phyloP scores from a whole-genome alignment of 441 rosid genomes.

The Kokia cookei region DNA sequence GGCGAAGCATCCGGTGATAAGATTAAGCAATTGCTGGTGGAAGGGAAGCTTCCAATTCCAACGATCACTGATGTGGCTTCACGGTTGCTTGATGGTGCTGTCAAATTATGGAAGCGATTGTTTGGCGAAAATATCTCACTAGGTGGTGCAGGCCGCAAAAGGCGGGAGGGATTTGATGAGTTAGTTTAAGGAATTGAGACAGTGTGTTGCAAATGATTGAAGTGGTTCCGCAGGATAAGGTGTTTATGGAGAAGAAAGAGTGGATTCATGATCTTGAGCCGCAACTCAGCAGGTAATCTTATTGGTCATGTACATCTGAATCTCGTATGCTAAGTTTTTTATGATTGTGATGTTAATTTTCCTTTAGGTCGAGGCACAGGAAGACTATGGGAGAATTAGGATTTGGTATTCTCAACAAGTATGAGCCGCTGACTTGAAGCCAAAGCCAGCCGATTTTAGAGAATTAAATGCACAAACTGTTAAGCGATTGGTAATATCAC shows the following conservation, averaged over 20 bases:
- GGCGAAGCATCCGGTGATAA: constrained; percentile 58
- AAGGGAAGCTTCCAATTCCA: constrained; percentile 61
- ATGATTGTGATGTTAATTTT: neutral
- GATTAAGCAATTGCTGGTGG: constrained; percentile 68
- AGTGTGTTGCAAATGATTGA: constrained; percentile 74
- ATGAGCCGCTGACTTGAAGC: constrained; percentile 74
- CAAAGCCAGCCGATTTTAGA: constrained; percentile 83
- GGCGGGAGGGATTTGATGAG: constrained; percentile 81
- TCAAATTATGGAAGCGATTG: constrained; percentile 71
- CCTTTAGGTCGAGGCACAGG: constrained; percentile 66
- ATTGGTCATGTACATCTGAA: neutral
- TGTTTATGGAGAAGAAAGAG: constrained; percentile 70
- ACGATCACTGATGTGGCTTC: constrained; percentile 75
- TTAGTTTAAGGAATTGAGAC: constrained; percentile 79
- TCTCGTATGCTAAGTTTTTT: neutral
- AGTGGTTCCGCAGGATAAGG: constrained; percentile 75
- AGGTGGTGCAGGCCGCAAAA: constrained; percentile 75
- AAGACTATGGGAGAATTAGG: constrained; percentile 85
- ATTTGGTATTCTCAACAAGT: constrained; percentile 54
- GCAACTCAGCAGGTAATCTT: constrained; percentile 61
- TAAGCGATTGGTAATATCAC: constrained; percentile 63
- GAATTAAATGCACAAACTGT: constrained; percentile 73
- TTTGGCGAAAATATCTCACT: constrained; percentile 62
- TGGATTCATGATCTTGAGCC: constrained; percentile 69
- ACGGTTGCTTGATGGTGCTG: constrained; percentile 82